Conservation (phyloP, 225 moss, liverwort and hornwort genomes). For the Bryum argenteum region DNA sequence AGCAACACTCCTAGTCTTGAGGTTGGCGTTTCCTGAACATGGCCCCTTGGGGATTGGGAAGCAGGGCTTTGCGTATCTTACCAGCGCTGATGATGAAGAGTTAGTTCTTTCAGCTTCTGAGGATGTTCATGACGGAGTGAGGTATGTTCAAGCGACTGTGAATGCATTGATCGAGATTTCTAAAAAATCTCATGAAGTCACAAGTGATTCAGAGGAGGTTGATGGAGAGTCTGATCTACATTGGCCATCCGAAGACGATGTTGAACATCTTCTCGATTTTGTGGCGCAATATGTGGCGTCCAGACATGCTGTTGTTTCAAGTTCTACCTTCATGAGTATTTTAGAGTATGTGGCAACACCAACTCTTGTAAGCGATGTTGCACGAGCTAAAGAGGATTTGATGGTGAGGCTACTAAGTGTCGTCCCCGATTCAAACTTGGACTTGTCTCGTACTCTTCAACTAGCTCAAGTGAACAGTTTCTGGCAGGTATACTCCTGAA, state of each 20-base stretch:
- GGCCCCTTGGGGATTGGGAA: constrained; percentile 91
- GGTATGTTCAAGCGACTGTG: constrained; percentile 77
- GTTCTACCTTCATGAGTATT: constrained; percentile 68
- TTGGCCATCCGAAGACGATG: constrained; percentile 73
- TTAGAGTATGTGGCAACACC: constrained; percentile 75
- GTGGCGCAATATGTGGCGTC: constrained; percentile 91
- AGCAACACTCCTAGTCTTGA: constrained; percentile 80
- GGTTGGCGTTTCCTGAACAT: constrained; percentile 85
- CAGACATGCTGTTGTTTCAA: constrained; percentile 80
- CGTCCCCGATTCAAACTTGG: constrained; percentile 77
- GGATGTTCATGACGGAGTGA: constrained; percentile 67
- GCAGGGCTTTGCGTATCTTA: constrained; percentile 71
- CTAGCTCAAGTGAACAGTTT: constrained; percentile 68
- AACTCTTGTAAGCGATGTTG: constrained; percentile 34
- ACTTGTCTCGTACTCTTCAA: constrained; percentile 64
- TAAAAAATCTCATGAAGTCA: constrained; percentile 35
- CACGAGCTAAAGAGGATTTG: constrained; percentile 73
- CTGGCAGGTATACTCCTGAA: constrained; percentile 73
- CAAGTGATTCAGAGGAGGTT: constrained; percentile 23
- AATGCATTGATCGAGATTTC: constrained; percentile 78
- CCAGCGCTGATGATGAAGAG: constrained; percentile 48
- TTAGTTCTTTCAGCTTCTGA: constrained; percentile 49
- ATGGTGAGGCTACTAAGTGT: constrained; percentile 82
- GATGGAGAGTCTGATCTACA: constrained; percentile 28
- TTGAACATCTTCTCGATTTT: constrained; percentile 79